Percentiles rank a stretch among this genome's conserved stretches.
phyloP scores from a whole-genome alignment of 768 basidiomycete species.

The Tulasnella sp. region DNA sequence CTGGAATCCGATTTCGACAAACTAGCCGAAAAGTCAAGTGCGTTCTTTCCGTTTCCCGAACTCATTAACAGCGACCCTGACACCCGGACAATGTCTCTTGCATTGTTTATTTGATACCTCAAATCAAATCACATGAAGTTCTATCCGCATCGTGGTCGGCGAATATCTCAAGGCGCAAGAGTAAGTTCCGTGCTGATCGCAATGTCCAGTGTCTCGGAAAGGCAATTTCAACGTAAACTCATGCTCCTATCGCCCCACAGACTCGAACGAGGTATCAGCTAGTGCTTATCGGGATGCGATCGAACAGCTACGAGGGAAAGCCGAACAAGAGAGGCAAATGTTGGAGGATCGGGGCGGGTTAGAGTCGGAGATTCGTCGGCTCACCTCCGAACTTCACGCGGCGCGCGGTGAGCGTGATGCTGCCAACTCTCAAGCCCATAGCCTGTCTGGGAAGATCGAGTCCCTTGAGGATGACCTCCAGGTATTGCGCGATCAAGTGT shows the following conservation, averaged over 20 bases:
- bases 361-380: conserved; percentile 53
- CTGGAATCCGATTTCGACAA: conserved; percentile 78
- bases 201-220: conserved; percentile 4
- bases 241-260: conserved; percentile 18
- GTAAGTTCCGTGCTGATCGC: conserved; percentile 45
- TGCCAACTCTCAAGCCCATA: conserved; percentile 35
- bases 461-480: conserved; percentile 45
- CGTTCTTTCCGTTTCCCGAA: conserved; percentile 35
- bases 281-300: conserved; percentile 67
- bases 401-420: conserved; percentile 43
- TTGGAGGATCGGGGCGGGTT: conserved; percentile 55
- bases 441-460: conserved; percentile 25
- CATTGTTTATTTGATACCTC: background rate
- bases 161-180: conserved; percentile 57
- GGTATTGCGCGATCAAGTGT: conserved; percentile 57
- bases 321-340: conserved; percentile 53
- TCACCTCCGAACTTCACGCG: conserved; percentile 47
- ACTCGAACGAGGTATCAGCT: conserved; percentile 67
- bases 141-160: conserved; percentile 70
- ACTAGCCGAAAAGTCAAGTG: conserved; percentile 79
- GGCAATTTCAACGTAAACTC: conserved; percentile 2
- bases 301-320: conserved; percentile 61
- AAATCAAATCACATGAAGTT: conserved; percentile 43
- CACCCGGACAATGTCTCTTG: conserved; percentile 4
- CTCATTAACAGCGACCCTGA: background rate